phyloP scores from a whole-genome alignment of 1,284 basidiomycete species.

The Heterobasidion parviporum region DNA sequence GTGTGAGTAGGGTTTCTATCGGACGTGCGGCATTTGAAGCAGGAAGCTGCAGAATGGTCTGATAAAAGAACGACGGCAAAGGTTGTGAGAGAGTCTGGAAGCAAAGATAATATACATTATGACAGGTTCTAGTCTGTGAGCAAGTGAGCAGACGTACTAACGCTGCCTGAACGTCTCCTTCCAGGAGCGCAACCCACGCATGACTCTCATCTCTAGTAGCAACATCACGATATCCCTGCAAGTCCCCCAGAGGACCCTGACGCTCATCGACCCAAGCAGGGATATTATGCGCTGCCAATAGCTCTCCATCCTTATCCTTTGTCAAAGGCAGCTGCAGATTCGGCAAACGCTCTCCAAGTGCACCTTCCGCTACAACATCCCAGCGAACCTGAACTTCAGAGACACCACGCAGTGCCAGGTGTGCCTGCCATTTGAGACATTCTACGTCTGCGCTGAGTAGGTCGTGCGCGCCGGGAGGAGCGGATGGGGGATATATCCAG shows the following conservation, averaged over 20 bases:
- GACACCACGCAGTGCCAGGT: conserved; percentile 62
- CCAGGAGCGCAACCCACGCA: conserved; percentile 71
- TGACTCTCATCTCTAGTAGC: conserved; percentile 60
- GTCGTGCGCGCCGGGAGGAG: conserved; percentile 15
- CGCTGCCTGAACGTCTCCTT: conserved; percentile 66
- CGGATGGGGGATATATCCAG: conserved; percentile 51
- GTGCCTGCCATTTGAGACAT: conserved; percentile 81
- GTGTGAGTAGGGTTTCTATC: conserved; percentile 37
- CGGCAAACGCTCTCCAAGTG: conserved; percentile 56
- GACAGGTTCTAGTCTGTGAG: not conserved
- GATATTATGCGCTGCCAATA: conserved; percentile 58
- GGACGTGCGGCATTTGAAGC: conserved; percentile 19
- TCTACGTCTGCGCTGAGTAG: conserved; percentile 68
- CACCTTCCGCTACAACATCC: conserved; percentile 60
- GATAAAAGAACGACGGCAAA: conserved; percentile 27
- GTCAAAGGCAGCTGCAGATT: conserved; percentile 42
- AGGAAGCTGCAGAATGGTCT: conserved; percentile 25
- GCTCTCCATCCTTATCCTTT: conserved; percentile 31
- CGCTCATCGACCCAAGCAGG: conserved; percentile 60
- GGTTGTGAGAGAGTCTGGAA: conserved; percentile 40
- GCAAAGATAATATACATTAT: not conserved
- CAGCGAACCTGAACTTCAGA: conserved; percentile 45
- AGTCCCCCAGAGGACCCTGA: conserved; percentile 31
- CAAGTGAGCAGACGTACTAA: conserved; percentile 36
- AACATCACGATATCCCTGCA: conserved; percentile 61